Evolutionary conservation across 495 filamentous ascomycete species (phyloP).

Genomic region (Neurospora africana): DNA sequence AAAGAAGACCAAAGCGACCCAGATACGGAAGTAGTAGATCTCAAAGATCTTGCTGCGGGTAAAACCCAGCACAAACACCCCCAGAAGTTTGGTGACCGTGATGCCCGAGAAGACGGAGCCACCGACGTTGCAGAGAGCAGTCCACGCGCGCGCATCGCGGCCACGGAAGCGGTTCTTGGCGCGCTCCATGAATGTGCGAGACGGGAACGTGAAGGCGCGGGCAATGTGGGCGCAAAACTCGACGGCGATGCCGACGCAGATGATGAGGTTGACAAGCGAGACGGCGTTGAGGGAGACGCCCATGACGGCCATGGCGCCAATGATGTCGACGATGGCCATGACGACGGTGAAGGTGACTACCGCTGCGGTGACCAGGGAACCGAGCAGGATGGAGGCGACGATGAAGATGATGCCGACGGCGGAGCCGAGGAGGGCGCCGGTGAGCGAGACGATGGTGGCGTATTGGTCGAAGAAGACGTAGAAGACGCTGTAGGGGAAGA

Average conservation of each 20-base stretch:
- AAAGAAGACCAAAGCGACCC: constrained; percentile 80
- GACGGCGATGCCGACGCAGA: constrained; percentile 89
- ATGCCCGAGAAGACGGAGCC: constrained; percentile 92
- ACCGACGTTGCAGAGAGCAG: constrained; percentile 85
- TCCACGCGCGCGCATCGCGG: constrained; percentile 78
- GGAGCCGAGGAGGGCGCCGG: constrained; percentile 66
- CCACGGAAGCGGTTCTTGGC: constrained; percentile 57
- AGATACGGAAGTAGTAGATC: constrained; percentile 97
- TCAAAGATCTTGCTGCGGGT: constrained; percentile 98
- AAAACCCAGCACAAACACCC: constrained; percentile 86
- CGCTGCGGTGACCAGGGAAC: constrained; percentile 69
- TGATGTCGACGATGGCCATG: constrained; percentile 92
- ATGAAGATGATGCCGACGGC: constrained; percentile 75
- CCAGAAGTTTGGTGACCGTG: constrained; percentile 87
- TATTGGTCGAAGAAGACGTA: constrained; percentile 99
- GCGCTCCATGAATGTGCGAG: constrained; percentile 61
- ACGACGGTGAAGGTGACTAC: constrained; percentile 75
- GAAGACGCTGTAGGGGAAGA: constrained; percentile 93
- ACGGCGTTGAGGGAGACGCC: constrained; percentile 92
- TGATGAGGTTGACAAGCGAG: constrained; percentile 91
- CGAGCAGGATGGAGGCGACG: constrained; percentile 67
- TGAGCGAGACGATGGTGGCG: constrained; percentile 67
- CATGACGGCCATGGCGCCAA: constrained; percentile 84
- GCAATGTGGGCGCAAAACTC: constrained; percentile 98
- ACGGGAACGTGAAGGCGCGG: constrained; percentile 90